phyloP scores from a whole-genome alignment of 2,329 filamentous ascomycete species.

The Botryotinia narcissicola region DNA sequence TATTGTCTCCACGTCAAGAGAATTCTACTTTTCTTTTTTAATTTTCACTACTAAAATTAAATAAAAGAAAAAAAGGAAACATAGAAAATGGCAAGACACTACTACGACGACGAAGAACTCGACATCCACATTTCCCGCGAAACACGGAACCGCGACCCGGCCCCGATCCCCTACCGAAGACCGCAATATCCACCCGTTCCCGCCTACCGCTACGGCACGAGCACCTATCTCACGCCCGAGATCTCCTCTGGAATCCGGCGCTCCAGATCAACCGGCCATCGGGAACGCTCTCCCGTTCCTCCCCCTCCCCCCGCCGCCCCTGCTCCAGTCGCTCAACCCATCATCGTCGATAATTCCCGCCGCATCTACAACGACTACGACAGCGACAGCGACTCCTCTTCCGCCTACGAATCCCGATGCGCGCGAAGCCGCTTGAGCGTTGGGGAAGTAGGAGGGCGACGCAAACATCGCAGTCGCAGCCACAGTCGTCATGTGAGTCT shows the following conservation, averaged over 20 bases:
- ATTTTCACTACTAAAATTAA: background rate
- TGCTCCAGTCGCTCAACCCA: constrained; percentile 39
- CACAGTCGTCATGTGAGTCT: constrained; percentile 19
- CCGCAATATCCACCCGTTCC: constrained; percentile 34
- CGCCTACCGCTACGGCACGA: constrained; percentile 21
- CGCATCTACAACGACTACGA: constrained; percentile 10
- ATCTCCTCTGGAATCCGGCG: constrained; percentile 27
- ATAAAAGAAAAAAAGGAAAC: constrained; percentile 13
- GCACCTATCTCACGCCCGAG: constrained; percentile 28
- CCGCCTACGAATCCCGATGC: background rate
- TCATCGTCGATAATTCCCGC: constrained; percentile 55
- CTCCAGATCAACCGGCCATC: constrained; percentile 25
- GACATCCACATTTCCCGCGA: constrained; percentile 46
- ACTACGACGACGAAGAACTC: constrained; percentile 54
- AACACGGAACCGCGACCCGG: constrained; percentile 35
- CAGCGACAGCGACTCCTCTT: constrained; percentile 14
- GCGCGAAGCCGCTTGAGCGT: constrained; percentile 31
- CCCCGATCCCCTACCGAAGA: constrained; percentile 33
- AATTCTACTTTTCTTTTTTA: background rate
- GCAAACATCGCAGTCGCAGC: constrained; percentile 10
- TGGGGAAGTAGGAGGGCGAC: background rate
- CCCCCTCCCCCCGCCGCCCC: constrained; percentile 21
- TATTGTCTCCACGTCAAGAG: background rate
- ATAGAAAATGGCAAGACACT: constrained; percentile 38
- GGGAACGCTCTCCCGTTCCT: constrained; percentile 9